phyloP scores from a whole-genome alignment of 805 yeast genomes.

The Ogataea henricii region DNA sequence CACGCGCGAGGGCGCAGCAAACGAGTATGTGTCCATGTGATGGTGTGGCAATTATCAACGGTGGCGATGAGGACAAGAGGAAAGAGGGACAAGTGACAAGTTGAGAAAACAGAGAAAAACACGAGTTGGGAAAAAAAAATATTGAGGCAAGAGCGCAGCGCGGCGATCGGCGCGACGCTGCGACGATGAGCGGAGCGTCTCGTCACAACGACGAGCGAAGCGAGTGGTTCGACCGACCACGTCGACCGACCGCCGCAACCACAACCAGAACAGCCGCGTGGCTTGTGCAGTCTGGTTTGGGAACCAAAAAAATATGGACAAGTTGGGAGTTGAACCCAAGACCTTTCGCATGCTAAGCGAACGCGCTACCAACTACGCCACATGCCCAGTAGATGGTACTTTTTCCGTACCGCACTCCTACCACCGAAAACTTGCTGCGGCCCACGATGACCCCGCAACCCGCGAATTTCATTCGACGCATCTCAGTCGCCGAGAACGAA shows the following conservation, averaged over 20 bases:
- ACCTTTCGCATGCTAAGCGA: slow-evolving; percentile 79
- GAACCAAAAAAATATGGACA: slow-evolving; percentile 46
- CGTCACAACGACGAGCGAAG: too few species aligned
- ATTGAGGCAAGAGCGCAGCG: neutral
- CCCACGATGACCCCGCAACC: neutral
- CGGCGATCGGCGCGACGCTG: neutral
- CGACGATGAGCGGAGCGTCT: too few species aligned
- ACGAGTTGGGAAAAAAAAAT: neutral
- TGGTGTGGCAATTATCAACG: neutral
- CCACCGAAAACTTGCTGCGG: neutral
- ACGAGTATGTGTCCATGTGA: slow-evolving; percentile 45
- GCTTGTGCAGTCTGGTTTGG: too few species aligned
- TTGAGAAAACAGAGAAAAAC: neutral
- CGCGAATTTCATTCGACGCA: slow-evolving; percentile 1
- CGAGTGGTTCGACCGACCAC: too few species aligned
- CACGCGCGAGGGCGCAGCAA: slow-evolving; percentile 66
- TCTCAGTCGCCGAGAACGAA: slow-evolving; percentile 3
- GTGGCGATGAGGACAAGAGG: neutral
- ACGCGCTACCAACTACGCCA: slow-evolving; percentile 75
- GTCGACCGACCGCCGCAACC: too few species aligned
- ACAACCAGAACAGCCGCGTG: too few species aligned
- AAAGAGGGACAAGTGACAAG: neutral
- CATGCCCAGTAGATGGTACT: neutral
- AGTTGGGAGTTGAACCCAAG: slow-evolving; percentile 79
- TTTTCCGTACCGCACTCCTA: neutral